Conservation (phyloP, 2,329 filamentous ascomycete genomes). For the Venturia pyrina region DNA sequence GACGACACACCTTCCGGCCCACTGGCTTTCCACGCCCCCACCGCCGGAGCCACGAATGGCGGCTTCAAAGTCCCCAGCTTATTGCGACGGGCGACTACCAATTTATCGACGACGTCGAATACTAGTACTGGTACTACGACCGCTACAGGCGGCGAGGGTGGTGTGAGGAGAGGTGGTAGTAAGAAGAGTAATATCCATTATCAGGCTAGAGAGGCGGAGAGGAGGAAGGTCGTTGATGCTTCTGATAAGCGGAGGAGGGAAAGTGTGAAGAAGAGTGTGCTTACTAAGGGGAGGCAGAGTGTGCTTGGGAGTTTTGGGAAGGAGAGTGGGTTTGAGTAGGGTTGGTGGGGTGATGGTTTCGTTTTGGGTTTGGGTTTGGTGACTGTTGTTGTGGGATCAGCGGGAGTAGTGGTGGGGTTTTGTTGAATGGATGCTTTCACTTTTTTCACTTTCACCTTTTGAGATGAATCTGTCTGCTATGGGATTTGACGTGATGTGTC, state of each 20-base stretch:
- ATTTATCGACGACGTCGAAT: constrained; percentile 23
- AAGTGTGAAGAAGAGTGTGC: constrained; percentile 11
- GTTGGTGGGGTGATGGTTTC: too few relatives aligned
- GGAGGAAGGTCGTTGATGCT: constrained; percentile 39
- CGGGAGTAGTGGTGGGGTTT: too few relatives aligned
- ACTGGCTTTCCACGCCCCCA: constrained; percentile 46
- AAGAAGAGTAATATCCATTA: constrained; percentile 52
- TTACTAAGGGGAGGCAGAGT: constrained; percentile 9
- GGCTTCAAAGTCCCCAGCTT: constrained; percentile 60
- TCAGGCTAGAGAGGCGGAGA: constrained; percentile 48
- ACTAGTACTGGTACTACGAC: constrained; percentile 33
- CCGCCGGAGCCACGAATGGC: constrained; percentile 24
- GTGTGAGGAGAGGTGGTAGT: constrained; percentile 39
- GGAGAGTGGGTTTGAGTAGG: constrained; percentile 5
- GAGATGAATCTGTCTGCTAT: too few relatives aligned
- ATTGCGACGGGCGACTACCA: constrained; percentile 62
- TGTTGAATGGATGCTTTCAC: too few relatives aligned
- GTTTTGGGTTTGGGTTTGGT: too few relatives aligned
- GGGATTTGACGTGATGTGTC: too few relatives aligned
- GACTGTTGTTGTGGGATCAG: too few relatives aligned
- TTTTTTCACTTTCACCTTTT: too few relatives aligned
- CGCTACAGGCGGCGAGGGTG: constrained; percentile 21
- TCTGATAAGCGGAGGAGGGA: constrained; percentile 42
- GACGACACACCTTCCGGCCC: constrained; percentile 25
- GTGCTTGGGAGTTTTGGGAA: constrained; percentile 5